Base-by-base conservation (phyloP, 2,329 filamentous ascomycete species). In the Stromatinia cepivora region DNA sequence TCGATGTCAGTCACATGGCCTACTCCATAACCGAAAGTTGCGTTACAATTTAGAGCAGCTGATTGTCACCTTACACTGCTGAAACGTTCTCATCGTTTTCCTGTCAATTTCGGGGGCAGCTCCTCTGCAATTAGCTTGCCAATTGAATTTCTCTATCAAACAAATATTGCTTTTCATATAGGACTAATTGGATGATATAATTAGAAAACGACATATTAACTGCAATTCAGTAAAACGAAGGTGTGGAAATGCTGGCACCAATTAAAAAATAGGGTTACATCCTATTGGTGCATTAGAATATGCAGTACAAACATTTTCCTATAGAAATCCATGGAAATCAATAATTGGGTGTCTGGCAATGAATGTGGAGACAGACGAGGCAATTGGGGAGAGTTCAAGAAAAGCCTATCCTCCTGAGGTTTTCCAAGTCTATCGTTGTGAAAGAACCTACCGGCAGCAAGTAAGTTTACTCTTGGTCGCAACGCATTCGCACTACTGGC, bases 231-330 rank as follows among this genome's bases (percentile, higher is more conserved):
- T 20, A 36, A 2, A 39, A 50, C 8, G 13, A 63, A 42, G 5
- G 46, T 22, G 22, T 52, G n/a, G 34, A 52, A 52, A 53, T 52
- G n/a, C 46, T 64, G 34, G 46, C 61, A 52, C 61, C 61, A 64
- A 64, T 39, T 4, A 39, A 64, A 39, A 25, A 39, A 52, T 46
- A 1, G 36, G 10, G 31, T 8, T 8, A 25, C 9, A 13, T 42
- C 2, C 20, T 22, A 39, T 63, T 52, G 15, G 13, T 20, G 15
- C 5, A 17, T 52, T 52, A n/a, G 15, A 4, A 52, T 28, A 39
- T 64, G 34, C 13, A 28, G 34, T 52, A 36, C n/a, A 42, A 13
- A 11, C 31, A 52, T 50, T 63, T 25, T 22, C 15, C 5, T 28
- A 13, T 50, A 20, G 15, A 28, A 22, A 11, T 42, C 17, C 17